These are phyloP conservation scores for Dalbergia cultrata DNA, from an alignment of 306 rosid species.

Conservation along the genomic window DNA sequence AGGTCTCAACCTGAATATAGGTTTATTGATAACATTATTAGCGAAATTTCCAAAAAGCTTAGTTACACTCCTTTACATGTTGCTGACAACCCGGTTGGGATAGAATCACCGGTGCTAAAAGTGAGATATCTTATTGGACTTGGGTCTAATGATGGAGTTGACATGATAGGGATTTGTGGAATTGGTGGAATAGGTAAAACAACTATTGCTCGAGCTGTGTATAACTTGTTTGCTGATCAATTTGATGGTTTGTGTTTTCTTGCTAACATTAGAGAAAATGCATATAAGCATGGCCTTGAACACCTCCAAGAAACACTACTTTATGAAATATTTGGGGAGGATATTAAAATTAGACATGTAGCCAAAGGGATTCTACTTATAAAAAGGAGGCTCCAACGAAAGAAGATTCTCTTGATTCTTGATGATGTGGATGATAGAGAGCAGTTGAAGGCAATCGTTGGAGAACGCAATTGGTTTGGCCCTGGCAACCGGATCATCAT, in stretches of 20 bases:
- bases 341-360: not conserved
- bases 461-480: slow-evolving; percentile 1
- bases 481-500: too few species aligned
- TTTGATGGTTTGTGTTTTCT: slow-evolving; percentile 25
- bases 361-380: not conserved
- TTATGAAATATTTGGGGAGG: slow-evolving; percentile 15
- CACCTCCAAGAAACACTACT: slow-evolving; percentile 32
- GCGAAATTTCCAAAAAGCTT: not conserved
- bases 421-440: slow-evolving; percentile 18
- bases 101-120: not conserved
- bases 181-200: slow-evolving; percentile 18
- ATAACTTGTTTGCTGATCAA: slow-evolving; percentile 2
- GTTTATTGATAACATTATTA: not conserved
- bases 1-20: slow-evolving; percentile 27
- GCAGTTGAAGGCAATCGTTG: slow-evolving; percentile 16
- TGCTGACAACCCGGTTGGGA: slow-evolving; percentile 22
- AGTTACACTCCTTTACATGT: slow-evolving; percentile 3
- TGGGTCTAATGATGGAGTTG: not conserved
- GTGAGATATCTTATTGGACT: not conserved
- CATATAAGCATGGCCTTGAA: not conserved
- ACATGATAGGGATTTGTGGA: slow-evolving; percentile 27
- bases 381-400: slow-evolving; percentile 20
- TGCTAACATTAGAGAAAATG: slow-evolving; percentile 13
- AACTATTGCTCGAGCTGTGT: slow-evolving; percentile 27
- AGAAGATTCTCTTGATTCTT: slow-evolving; percentile 27